Base-by-base conservation (phyloP, 345 rosid species). In the Stellera chamaejasme region DNA sequence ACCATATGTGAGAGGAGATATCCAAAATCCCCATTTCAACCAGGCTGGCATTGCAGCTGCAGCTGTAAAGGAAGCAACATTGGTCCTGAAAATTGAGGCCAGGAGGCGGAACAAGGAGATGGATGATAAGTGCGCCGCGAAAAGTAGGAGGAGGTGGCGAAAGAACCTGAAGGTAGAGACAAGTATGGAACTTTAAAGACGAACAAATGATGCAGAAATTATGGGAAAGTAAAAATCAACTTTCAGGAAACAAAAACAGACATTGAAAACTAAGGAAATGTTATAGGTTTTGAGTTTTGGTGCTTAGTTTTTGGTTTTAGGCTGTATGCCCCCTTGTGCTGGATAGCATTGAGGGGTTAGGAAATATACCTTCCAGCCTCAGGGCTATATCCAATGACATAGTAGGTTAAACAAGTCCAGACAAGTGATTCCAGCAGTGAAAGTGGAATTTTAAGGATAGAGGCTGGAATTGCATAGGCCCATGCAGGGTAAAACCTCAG, bases 1-100 rank as follows among this genome's bases (percentile, higher is more conserved):
- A 3, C 80, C 93, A 60, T 87, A 90, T 16, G 87, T 56, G 14
- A 81, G 2, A 42, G 97, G 97, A 39, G 73, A 75, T 27, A 82
- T 59, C 97, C 97, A 87, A 50, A 84, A 90, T 6, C 74, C 83
- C 97, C 97, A 87, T 25, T 61, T 66, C 70, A 87, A 58, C 95
- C 95, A 90, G 41, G 13, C 61, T 26, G 95, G 90, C 88, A 87
- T 82, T 6, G 74, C 64, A 23, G 83, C 95, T 90, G 85, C 69
- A 74, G 75, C 80, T 46, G 84, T 42, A 45, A 57, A 51, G 39
- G 97, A 15, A 63, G 80, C 73, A 60, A 56, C 78, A 54, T 48
- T 50, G 13, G 86, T 82, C 60, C 77, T 89, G 61, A 72, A 79
- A 25, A 77, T 32, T 4, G 93, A 72, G 15, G 93, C 93, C 61